Conservation (phyloP, 108 stramenopile species). For the Skeletonema potamos region DNA sequence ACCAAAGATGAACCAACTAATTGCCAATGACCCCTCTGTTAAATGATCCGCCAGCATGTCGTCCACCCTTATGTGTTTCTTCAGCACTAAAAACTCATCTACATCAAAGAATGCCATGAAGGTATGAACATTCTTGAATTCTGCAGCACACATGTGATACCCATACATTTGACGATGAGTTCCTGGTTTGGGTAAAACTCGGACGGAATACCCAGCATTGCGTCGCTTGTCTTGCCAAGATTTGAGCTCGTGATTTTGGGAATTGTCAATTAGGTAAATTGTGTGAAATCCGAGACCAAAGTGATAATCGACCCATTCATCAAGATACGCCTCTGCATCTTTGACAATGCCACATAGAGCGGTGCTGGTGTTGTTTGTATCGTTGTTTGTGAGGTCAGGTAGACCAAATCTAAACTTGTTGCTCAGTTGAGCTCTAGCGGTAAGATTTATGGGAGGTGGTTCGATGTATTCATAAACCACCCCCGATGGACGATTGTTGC, state of each 20-base stretch:
- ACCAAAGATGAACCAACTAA: conserved; percentile 58
- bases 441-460: conserved; percentile 30
- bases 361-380: background rate
- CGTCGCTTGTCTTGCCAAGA: conserved; percentile 36
- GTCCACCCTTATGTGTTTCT: conserved; percentile 30
- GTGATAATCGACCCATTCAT: conserved; percentile 74
- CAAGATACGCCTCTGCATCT: conserved; percentile 46
- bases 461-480: conserved; percentile 27
- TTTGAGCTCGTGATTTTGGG: conserved; percentile 42
- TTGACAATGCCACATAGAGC: conserved; percentile 38
- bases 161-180: conserved; percentile 34
- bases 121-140: conserved; percentile 29
- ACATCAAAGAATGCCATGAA: conserved; percentile 49
- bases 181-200: conserved; percentile 39
- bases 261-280: conserved; percentile 60
- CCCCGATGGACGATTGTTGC: conserved; percentile 18
- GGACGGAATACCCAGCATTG: conserved; percentile 10
- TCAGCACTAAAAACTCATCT: conserved; percentile 41
- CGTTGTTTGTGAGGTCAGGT: conserved; percentile 2
- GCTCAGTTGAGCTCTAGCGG: conserved; percentile 12
- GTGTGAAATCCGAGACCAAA: conserved; percentile 53
- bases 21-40: conserved; percentile 32
- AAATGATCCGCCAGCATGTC: conserved; percentile 46
- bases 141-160: conserved; percentile 36
- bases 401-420: conserved; percentile 17